Evolutionary conservation across 768 basidiomycete genomes (phyloP).

Genomic region (Termitomyces sp.): DNA sequence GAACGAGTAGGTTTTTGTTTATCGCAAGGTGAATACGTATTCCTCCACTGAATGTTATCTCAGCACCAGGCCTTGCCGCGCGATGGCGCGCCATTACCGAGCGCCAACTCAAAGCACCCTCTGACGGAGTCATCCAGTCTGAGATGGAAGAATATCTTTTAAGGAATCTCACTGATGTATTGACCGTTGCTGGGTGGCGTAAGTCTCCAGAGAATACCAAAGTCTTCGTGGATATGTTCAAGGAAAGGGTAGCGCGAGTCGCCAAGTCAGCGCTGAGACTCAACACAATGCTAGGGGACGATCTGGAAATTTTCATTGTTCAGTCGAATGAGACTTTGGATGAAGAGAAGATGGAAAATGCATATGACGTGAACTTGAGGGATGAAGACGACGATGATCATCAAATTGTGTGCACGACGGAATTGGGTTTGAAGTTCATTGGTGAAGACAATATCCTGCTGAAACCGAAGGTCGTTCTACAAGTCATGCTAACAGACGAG

Average conservation of each 20-base stretch:
- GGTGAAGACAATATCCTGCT: not conserved
- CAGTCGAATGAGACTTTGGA: not conserved
- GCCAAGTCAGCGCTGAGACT: not conserved
- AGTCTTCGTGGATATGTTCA: not conserved
- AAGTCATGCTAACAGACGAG: not conserved
- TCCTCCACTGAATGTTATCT: not conserved
- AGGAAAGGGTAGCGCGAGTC: not conserved
- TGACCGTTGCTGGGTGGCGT: not conserved
- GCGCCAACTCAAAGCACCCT: constrained; percentile 16
- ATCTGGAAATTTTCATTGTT: not conserved
- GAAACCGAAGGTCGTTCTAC: not conserved
- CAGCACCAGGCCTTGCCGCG: constrained; percentile 12
- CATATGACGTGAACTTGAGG: not conserved
- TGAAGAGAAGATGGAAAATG: not conserved
- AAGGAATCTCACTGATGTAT: not conserved
- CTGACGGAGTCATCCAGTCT: constrained; percentile 12
- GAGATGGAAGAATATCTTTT: constrained; percentile 11
- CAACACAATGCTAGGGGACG: not conserved
- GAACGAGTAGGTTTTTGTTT: constrained; percentile 23
- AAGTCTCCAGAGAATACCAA: not conserved
- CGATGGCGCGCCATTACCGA: constrained; percentile 24
- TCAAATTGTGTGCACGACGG: not conserved
- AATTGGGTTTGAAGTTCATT: not conserved
- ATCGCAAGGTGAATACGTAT: not conserved
- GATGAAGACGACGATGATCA: not conserved